Evolutionary conservation across 2,329 filamentous ascomycete genomes (phyloP), one percentile per base, ranked within the genome.

Genomic region (Pseudocercospora musae): DNA sequence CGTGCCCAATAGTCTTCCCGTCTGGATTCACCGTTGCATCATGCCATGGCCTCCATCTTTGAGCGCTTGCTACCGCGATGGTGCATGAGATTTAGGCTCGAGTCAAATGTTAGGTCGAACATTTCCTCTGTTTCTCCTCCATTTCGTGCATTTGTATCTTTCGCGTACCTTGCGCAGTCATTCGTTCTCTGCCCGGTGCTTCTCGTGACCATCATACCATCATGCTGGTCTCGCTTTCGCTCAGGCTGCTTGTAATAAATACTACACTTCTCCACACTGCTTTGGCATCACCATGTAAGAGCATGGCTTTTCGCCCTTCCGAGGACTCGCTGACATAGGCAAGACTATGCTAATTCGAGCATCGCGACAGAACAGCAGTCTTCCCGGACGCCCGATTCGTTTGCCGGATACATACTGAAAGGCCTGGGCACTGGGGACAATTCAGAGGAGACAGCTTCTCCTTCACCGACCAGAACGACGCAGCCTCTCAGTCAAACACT

Each of bases 321-420:
- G 44, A 23, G 13, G 3, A 20, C 21, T 13, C 13, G 44, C 44
- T 20, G n/a, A 49, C 44, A 49, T 18, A 21, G n/a, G 3, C n/a
- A 23, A 59, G 48, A 52, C 20, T 31, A 59, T 37, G 10, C 49
- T 59, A 53, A 59, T 59, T 40, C 40, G 40, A 44, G 40, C 40
- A 29, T 29, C 27, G 27, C 40, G 18, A 44, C 40, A 44, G 10
- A n/a, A n/a, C 40, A 44, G 40, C 15, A 20, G 15, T 44, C 18
- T 44, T 20, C 18, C 15, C 4, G 18, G 15, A 44, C 40, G 6
- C 11, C 40, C 40, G 18, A 44, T 9, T 44, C 40, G 5, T 20
- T n/a, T 44, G 40, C 8, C 13, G 18, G 40, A n/a, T 44, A 44
- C 40, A 44, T 20, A 44, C 15, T 44, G 5, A 20, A 44, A n/a